Evolutionary conservation across 139 green algal species (phyloP), one percentile per base, ranked within the genome.

Genomic region (Coelastrella sp.): DNA sequence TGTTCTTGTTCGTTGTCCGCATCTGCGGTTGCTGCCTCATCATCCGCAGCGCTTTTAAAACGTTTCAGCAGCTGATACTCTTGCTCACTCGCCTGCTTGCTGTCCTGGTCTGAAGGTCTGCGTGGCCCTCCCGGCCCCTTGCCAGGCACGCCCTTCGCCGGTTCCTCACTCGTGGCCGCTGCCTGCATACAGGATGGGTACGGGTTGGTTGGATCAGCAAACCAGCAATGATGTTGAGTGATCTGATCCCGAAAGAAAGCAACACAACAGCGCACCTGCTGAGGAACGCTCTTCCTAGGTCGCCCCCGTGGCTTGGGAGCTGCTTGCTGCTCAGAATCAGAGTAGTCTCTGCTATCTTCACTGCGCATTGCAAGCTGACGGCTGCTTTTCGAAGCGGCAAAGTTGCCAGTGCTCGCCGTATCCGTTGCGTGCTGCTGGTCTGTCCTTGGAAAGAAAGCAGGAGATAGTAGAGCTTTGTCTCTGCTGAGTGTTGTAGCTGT

Each of bases 151-250:
- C 34, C 32, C 15, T 50, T 81, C n/a, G 73, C 48, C 38, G 73
- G 73, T 40, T 67, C 73, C 48, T 81, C 73, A n/a, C 73, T 81
- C 21, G 35, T 81, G 5, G 73, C 73, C n/a, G 73, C 73, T 15
- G 73, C 73, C 73, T 81, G 32, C 30, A 43, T 21, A 59, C 8
- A 59, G n/a, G 37, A 8, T 3, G 34, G 21, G 8, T 76, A 27
- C 15, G n/a, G n/a, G n/a, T n/a, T n/a, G n/a, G n/a, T n/a, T n/a
- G n/a, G n/a, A n/a, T n/a, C n/a, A n/a, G n/a, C n/a, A n/a, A n/a
- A n/a, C n/a, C 67, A 76, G 40, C 7, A 13, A 57, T 37, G 19
- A n/a, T 32, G 19, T 4, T 17, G n/a, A 32, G n/a, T 30, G 9
- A 27, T 21, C 69, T 41, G 23, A 37, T 37, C 13, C 2, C 9